Evolutionary conservation across 768 basidiomycete species (phyloP), one percentile per base, ranked within the genome.

Genomic region (Grammothele lineata): DNA sequence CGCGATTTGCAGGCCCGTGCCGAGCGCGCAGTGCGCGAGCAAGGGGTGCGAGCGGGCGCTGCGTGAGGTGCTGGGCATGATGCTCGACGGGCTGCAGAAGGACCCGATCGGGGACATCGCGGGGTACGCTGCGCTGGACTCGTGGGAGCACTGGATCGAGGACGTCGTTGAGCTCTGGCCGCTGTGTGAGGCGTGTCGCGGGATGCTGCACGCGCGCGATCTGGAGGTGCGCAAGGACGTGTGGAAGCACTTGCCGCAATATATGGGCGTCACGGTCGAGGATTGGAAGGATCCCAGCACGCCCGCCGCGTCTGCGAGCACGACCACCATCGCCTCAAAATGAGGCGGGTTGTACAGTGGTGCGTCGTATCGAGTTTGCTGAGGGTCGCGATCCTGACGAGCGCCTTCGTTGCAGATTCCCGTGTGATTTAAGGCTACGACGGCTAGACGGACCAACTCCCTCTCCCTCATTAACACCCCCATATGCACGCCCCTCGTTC

Each of bases 111-210:
- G 47, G 21, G 47, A 53, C 43, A 48, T 53, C 30, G 47, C 47
- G 26, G 47, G 51, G 4, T 53, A 48, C 47, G 47, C 51, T 21
- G 51, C 47, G 47, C 47, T 48, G 17, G 51, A 53, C 44, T 47
- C 51, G 45, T 52, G 51, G 51, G 51, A 52, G 51, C 51, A 52
- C 51, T 52, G 51, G 51, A 52, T 52, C 45, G 51, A 52, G 45
- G 47, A 53, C 47, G 47, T 53, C 34, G 47, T 48, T 43, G 51
- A 48, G 43, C 47, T 53, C 33, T 53, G 51, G 47, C 51, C 47
- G 47, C 39, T 49, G 23, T 48, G 47, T 47, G 47, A 53, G 47
- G 33, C 47, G 34, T 48, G 47, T 43, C 47, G 51, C 30, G 22
- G 38, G 34, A 53, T 53, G 47, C 47, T 49, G 21, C 47, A 49